Evolutionary conservation across 495 filamentous ascomycete species (phyloP).

Genomic region (Penicillium egyptiacum): DNA sequence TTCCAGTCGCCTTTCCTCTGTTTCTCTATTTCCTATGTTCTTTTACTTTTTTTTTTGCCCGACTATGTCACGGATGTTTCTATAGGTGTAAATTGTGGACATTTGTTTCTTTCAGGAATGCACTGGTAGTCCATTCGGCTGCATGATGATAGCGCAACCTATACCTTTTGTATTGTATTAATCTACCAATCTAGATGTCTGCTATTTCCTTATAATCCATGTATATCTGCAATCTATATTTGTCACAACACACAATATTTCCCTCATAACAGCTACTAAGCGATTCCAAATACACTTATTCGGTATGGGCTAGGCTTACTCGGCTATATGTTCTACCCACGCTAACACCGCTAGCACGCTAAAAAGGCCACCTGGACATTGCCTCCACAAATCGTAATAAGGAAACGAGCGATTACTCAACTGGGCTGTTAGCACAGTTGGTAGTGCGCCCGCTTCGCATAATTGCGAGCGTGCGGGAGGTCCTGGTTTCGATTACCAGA

Average conservation of each 20-base stretch:
- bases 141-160: conserved; percentile 7
- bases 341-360: not conserved
- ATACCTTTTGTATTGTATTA: conserved; percentile 8
- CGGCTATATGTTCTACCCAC: conserved; percentile 16
- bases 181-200: conserved; percentile 3
- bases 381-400: conserved; percentile 1
- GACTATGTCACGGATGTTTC: conserved; percentile 44
- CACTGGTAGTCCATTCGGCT: conserved; percentile 27
- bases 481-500: conserved; percentile 31
- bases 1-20: conserved; percentile 28
- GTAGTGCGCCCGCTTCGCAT: conserved; percentile 29
- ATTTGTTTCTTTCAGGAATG: conserved; percentile 37
- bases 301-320: not conserved
- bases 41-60: conserved; percentile 27
- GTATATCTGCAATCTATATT: not conserved
- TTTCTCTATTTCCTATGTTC: conserved; percentile 23
- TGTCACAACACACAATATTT: not conserved
- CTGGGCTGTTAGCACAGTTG: conserved; percentile 27
- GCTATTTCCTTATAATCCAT: not conserved
- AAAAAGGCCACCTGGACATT: not conserved
- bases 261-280: not conserved
- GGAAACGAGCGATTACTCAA: conserved; percentile 7
- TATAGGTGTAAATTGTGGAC: conserved; percentile 52
- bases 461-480: conserved; percentile 15
- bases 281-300: conserved; percentile 7